Evolutionary conservation across 306 rosid genomes (phyloP).

Genomic region (Lagenaria siceraria): DNA sequence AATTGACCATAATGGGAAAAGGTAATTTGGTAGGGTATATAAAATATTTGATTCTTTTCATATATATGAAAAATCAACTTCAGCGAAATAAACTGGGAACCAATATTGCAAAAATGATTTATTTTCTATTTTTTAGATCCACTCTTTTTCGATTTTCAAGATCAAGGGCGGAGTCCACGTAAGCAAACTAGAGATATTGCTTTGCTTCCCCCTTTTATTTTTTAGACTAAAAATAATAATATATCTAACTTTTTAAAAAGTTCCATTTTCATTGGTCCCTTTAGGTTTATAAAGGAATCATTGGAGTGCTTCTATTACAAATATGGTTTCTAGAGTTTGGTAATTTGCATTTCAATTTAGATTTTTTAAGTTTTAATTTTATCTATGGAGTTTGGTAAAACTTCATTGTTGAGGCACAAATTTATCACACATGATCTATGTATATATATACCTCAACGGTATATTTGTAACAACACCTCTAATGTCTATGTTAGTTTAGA

Average conservation of each 20-base stretch:
- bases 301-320: too few relatives aligned
- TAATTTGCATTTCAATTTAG: too few relatives aligned
- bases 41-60: not conserved
- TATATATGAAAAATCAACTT: not conserved
- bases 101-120: not conserved
- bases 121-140: not conserved
- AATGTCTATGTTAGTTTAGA: too few relatives aligned
- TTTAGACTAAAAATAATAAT: not conserved
- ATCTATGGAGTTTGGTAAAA: too few relatives aligned
- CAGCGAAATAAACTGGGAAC: not conserved
- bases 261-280: not conserved
- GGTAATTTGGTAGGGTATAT: not conserved
- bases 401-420: too few relatives aligned
- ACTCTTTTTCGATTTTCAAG: not conserved
- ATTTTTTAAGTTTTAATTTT: too few relatives aligned
- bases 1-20: not conserved
- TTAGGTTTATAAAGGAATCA: too few relatives aligned
- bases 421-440: too few relatives aligned
- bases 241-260: not conserved
- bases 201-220: not conserved
- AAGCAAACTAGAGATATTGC: not conserved
- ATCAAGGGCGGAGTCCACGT: not conserved
- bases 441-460: too few relatives aligned
- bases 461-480: too few relatives aligned
- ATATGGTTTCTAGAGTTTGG: too few relatives aligned